Base-by-base conservation (phyloP, 2,329 filamentous ascomycete genomes). In the Waltergamsia citrina region DNA sequence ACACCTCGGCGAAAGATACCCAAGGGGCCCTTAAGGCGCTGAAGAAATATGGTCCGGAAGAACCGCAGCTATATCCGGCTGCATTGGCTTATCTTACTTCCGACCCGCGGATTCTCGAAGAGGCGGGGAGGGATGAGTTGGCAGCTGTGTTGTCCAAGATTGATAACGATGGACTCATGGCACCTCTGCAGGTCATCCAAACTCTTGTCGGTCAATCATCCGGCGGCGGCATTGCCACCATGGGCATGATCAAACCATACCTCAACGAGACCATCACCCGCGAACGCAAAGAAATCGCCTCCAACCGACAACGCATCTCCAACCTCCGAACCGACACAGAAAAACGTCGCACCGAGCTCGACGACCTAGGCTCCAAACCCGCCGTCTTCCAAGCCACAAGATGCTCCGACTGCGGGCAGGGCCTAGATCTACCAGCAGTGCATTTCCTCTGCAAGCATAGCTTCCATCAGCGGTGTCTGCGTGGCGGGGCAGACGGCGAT, bases 381-480 rank as follows among this genome's bases (percentile, higher is more conserved):
- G 78, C 81, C 15, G 83, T 93, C 1, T 96, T 98, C 67, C 85
- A 93, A 54, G 80, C 87, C 1, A 88, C 87, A 22, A 75, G 92
- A 33, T 98, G 92, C 54, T 80, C 82, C 19, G 79, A 83, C 33
- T 98, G 92, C 54, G 78, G 77, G 12, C 73, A 78, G 24, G 70
- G 75, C 18, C 69, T 96, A 14, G 88, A 95, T 43, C 66, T 96
- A 10, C 92, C 92, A 0, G 85, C 81, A 0, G 88, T 98, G 31
- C 92, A 98, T 53, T 98, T 98, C 55, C 60, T 98, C 42, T 98
- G 92, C 65, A 94, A 94, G 56, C 92, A 98, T 56, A 88, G 81
- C 40, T 98, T 95, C 67, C 92, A 98, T 53, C 85, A 94, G 60
- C 72, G 85, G 29, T 98, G 90, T 56, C 63, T 98, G 51, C 62